Evolutionary conservation across 2,329 filamentous ascomycete genomes (phyloP).

Genomic region (Arthrobotrys sinensis): DNA sequence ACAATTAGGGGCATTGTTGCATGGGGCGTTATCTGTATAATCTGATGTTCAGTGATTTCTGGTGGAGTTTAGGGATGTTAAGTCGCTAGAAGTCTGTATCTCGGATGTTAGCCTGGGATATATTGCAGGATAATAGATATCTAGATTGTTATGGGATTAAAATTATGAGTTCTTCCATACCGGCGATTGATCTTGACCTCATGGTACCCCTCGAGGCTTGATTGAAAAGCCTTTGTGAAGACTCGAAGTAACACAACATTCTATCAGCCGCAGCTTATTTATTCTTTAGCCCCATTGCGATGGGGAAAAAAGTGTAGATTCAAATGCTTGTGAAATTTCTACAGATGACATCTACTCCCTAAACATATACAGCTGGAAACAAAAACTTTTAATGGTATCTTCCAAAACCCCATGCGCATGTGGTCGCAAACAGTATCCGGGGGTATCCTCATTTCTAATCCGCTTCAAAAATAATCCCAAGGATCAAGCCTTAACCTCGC

Average conservation of each 20-base stretch:
- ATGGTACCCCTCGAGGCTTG: too few species aligned
- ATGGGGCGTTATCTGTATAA: conserved; percentile 2
- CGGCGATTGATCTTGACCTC: too few species aligned
- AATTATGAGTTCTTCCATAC: too few species aligned
- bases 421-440: neutral
- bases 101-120: neutral
- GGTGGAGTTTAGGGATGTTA: neutral
- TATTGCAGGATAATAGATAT: neutral
- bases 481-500: conserved; percentile 69
- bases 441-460: conserved; percentile 22
- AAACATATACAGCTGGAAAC: neutral
- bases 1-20: conserved; percentile 27
- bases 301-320: too few species aligned
- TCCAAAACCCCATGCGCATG: neutral
- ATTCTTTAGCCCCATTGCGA: too few species aligned
- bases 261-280: too few species aligned
- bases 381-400: conserved; percentile 36
- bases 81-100: neutral
- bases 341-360: neutral
- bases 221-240: too few species aligned
- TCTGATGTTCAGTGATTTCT: neutral
- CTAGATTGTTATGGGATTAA: neutral
- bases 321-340: conserved; percentile 10
- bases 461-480: conserved; percentile 11
- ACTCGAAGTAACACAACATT: too few species aligned